These are phyloP conservation scores for Kluyveromyces wickerhamii DNA, from an alignment of 805 yeast genomes.

Conservation along the genomic window DNA sequence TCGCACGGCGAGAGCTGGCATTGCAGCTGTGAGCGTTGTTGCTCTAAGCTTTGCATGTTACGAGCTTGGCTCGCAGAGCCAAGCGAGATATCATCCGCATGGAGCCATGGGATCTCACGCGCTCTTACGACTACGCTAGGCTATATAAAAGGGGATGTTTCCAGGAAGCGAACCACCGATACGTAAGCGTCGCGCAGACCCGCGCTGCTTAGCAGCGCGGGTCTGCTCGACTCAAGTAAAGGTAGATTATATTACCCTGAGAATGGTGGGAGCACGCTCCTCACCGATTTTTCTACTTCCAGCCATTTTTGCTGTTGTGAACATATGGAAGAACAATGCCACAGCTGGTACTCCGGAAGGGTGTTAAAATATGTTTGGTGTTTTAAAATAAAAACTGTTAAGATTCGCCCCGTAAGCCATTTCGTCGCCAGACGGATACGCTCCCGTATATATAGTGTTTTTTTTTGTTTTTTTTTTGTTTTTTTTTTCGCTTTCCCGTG, in stretches of 20 bases:
- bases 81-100: too few relatives aligned
- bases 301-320: constrained; percentile 28
- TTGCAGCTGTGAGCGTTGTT: too few relatives aligned
- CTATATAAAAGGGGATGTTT: constrained; percentile 1
- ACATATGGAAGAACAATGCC: constrained; percentile 9
- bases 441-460: too few relatives aligned
- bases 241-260: constrained; percentile 2
- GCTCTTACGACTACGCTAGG: too few relatives aligned
- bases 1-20: too few relatives aligned
- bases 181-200: neutral
- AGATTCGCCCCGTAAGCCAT: too few relatives aligned
- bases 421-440: too few relatives aligned
- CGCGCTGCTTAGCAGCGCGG: neutral
- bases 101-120: too few relatives aligned
- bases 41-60: too few relatives aligned
- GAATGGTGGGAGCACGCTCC: neutral
- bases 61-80: too few relatives aligned
- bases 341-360: constrained; percentile 15
- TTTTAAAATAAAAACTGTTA: constrained; percentile 2
- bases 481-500: too few relatives aligned
- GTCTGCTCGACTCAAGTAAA: neutral
- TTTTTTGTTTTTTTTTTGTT: too few relatives aligned
- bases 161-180: constrained; percentile 7
- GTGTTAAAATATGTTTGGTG: constrained; percentile 9
- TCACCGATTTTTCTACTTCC: constrained; percentile 24